Conservation (phyloP, 2,329 filamentous ascomycete species). For the Zymoseptoria pseudotritici region DNA sequence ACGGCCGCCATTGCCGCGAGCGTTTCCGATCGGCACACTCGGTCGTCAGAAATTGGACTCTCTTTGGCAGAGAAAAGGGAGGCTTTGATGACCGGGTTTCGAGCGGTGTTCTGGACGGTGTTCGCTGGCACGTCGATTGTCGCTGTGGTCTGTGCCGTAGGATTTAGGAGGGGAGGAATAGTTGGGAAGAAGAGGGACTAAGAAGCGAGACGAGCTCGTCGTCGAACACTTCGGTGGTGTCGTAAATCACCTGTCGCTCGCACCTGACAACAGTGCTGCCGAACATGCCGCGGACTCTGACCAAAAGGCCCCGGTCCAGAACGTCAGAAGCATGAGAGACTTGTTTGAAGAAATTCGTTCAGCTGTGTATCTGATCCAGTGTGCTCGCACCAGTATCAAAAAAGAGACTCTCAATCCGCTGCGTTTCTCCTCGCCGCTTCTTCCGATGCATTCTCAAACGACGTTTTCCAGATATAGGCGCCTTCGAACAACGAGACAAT, state of each 20-base stretch:
- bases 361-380: too few species aligned
- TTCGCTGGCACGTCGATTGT: slow-evolving; percentile 30
- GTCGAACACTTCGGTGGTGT: too few species aligned
- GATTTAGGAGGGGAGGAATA: slow-evolving; percentile 36
- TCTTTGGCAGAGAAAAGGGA: neutral
- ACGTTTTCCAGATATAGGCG: slow-evolving; percentile 48
- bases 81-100: slow-evolving; percentile 33
- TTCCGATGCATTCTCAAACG: slow-evolving; percentile 53
- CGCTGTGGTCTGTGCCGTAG: slow-evolving; percentile 28
- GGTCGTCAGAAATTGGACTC: too few species aligned
- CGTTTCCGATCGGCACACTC: slow-evolving; percentile 9
- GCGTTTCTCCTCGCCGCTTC: slow-evolving; percentile 52
- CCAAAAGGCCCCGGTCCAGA: too few species aligned
- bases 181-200: slow-evolving; percentile 34
- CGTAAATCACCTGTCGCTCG: too few species aligned
- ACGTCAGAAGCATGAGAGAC: too few species aligned
- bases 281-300: too few species aligned
- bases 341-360: too few species aligned
- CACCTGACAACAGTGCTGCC: too few species aligned
- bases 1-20: slow-evolving; percentile 28
- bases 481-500: slow-evolving; percentile 52
- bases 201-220: neutral
- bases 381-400: too few species aligned
- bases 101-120: slow-evolving; percentile 35
- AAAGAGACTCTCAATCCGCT: neutral